Percentiles rank a stretch among this genome's conserved stretches.
Conservation (phyloP, 2,329 filamentous ascomycete genomes). For the Diaporthe sp. region DNA sequence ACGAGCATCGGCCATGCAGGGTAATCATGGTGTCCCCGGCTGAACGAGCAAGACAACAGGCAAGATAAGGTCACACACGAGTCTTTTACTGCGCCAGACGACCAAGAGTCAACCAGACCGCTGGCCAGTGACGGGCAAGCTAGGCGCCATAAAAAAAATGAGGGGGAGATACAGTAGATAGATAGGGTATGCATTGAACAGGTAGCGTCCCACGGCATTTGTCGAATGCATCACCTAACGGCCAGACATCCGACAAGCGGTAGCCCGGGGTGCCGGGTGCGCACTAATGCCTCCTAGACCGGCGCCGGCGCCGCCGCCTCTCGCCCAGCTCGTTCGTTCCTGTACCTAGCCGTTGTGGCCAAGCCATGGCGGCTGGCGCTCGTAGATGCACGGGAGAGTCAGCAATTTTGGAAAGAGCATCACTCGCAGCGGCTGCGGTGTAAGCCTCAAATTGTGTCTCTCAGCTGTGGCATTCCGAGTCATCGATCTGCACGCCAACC, state of each 20-base stretch:
- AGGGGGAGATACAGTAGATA: slow-evolving; percentile 24
- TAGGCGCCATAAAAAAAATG: background rate
- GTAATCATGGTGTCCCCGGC: slow-evolving; percentile 26
- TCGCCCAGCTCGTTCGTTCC: background rate
- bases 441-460: background rate
- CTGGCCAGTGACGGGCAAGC: slow-evolving; percentile 21
- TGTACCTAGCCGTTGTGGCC: slow-evolving; percentile 19
- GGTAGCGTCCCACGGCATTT: slow-evolving; percentile 13
- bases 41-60: slow-evolving; percentile 2
- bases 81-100: slow-evolving; percentile 6
- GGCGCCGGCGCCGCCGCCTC: slow-evolving; percentile 2
- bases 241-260: slow-evolving; percentile 31
- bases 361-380: slow-evolving; percentile 19
- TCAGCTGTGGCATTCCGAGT: slow-evolving; percentile 12
- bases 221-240: slow-evolving; percentile 39
- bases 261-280: slow-evolving; percentile 23
- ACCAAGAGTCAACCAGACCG: background rate
- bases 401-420: background rate
- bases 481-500: slow-evolving; percentile 18
- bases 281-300: slow-evolving; percentile 25
- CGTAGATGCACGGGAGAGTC: background rate
- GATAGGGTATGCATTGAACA: slow-evolving; percentile 8
- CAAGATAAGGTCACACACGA: slow-evolving; percentile 36
- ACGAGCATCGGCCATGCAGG: slow-evolving; percentile 28
- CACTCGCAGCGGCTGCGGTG: background rate